Evolutionary conservation across 1,284 basidiomycete species (phyloP), one percentile per base, ranked within the genome.

Genomic region (Papiliotrema laurentii): DNA sequence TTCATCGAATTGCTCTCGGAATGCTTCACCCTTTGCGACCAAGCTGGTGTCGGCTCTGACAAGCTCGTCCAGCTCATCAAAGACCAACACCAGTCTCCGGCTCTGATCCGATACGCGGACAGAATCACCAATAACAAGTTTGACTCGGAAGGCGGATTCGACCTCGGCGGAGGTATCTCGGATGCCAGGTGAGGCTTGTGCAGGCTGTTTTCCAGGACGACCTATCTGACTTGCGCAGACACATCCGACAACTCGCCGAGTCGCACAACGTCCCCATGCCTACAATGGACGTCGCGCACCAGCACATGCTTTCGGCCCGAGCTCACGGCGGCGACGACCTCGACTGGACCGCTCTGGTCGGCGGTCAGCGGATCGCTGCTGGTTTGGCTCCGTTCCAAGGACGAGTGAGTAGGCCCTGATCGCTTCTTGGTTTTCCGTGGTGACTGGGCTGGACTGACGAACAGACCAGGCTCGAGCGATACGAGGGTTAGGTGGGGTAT

Each of bases 111-210:
- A 28, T 60, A 64, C 47, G 57, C 67, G 5, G 59, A 60, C 46
- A 51, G 61, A 40, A 66, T 63, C 42, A 54, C 59, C 13, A 50
- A 68, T 36, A 77, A 89, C 72, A 76, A 81, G 31, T 93, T 91
- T 65, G 83, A 89, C 54, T 86, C 83, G 18, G 77, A 79, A 9
- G 77, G 78, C 34, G 91, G 89, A n/a, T 93, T 94, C 69, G 78
- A 84, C n/a, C 81, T 93, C 47, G 83, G 85, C 33, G 87, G 88
- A 16, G 91, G 89, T n/a, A 82, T 93, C 62, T 89, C 89, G 62
- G 89, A 93, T 65, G 81, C 83, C 0, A 68, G 78, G 75, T 80
- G 59, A 28, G 77, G 75, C 19, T 9, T 16, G 3, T 44, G 22
- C 35, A 6, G 10, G 28, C 30, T 14, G 24, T 18, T 24, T 45